These are phyloP conservation scores for Tuber aestivum DNA, from an alignment of 495 filamentous ascomycete genomes.

Conservation along the genomic window DNA sequence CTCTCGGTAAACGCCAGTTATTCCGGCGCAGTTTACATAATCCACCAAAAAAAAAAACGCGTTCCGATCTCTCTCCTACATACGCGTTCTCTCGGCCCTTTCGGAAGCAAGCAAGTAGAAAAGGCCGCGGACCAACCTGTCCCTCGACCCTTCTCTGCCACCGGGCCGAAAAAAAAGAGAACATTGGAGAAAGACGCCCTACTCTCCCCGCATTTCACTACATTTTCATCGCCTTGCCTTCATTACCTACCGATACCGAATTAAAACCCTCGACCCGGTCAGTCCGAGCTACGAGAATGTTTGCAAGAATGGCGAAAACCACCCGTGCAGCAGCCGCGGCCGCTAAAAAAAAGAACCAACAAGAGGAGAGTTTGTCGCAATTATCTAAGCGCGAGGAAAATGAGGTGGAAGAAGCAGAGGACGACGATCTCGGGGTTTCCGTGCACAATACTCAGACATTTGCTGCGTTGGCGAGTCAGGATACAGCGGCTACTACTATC, in stretches of 20 bases:
- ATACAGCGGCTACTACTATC: neutral
- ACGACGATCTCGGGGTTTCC: neutral
- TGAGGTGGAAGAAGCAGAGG: neutral
- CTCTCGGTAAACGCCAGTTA: neutral
- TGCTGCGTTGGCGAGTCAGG: neutral
- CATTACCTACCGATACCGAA: neutral
- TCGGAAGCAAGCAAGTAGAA: neutral
- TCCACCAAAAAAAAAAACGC: too few relatives aligned
- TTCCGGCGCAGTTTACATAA: neutral
- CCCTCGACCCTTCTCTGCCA: neutral
- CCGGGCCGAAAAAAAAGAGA: neutral
- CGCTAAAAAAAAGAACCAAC: neutral
- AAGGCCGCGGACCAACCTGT: neutral
- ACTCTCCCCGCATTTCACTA: neutral
- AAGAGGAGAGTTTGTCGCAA: neutral
- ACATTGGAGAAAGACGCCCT: neutral
- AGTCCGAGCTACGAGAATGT: neutral
- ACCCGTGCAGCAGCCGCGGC: neutral
- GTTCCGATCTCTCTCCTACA: neutral
- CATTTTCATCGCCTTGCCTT: neutral
- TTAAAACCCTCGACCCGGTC: neutral
- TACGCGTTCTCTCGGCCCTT: neutral
- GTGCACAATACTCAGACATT: constrained; percentile 2
- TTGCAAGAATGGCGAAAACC: constrained; percentile 6
- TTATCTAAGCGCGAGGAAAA: neutral